Base-by-base conservation (phyloP, 441 rosid species). In the Pelargonium citronellum region DNA sequence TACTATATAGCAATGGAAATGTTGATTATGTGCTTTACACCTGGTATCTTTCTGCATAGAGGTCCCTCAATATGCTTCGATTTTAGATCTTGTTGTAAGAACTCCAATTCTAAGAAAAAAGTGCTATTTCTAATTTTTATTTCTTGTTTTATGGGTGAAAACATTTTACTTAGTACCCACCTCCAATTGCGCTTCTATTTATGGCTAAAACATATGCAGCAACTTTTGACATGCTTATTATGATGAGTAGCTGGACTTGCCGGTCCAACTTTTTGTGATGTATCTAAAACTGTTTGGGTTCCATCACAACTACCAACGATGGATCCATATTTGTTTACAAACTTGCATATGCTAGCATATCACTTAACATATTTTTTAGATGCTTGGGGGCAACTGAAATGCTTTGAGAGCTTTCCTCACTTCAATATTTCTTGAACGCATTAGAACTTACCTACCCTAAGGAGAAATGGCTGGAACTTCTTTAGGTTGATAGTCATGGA, bases 241-340 rank as follows among this genome's bases (percentile, higher is more conserved):
- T 63, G 68, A 30, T 46, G 13, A 39, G 53, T 34, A 58, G 13
- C 24, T 57, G 66, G 62, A 68, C 10, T 2, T 43, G 39, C 7
- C 34, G 19, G 44, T 60, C 62, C 8, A 43, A 60, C 37, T 19
- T 9, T 27, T 47, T 47, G 61, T 10, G 6, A 15, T 12, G 66
- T 53, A 69, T 30, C 66, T 55, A 58, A 22, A 55, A 69, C 72
- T 43, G 47, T 43, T 43, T 43, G 47, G 12, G 47, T 43, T 43
- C 9, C 47, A 34, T 34, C 6, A 34, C 6, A 34, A 34, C 39
- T 34, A 34, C 39, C 39, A 34, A 3, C 0, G 39, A 6, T 34
- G 3, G 39, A 34, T 34, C 39, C 39, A 34, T 34, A 34, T 34
- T 34, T 34, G 39, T 34, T 34, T 34, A 34, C 5, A 34, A 34